Conservation (phyloP, 2,329 filamentous ascomycete species). For the Pseudogymnoascus sp. region DNA sequence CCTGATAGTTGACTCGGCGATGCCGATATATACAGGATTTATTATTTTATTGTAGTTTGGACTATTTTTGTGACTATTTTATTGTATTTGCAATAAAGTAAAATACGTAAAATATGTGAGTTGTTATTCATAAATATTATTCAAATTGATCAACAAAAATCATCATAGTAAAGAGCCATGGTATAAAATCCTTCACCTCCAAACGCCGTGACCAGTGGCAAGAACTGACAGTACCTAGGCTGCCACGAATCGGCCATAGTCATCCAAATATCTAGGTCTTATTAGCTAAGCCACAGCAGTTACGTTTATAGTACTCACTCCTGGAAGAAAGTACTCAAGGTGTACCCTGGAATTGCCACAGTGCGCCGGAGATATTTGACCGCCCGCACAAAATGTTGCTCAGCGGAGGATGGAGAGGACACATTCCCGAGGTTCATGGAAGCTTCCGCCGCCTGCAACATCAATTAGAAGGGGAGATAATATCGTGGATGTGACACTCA, state of each 20-base stretch:
- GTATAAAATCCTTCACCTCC: not conserved
- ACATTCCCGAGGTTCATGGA: conserved; percentile 48
- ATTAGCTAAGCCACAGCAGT: not conserved
- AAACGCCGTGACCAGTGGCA: not conserved
- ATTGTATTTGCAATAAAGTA: not conserved
- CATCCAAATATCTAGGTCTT: conserved; percentile 37
- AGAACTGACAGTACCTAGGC: not conserved
- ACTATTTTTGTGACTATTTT: not conserved
- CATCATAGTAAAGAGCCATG: not conserved
- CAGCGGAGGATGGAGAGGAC: conserved; percentile 38
- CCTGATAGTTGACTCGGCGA: not conserved
- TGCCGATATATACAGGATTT: not conserved
- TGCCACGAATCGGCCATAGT: conserved; percentile 34
- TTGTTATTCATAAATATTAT: not conserved
- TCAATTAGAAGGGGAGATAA: not conserved
- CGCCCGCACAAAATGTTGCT: conserved; percentile 41
- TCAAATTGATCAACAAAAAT: not conserved
- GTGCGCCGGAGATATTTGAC: conserved; percentile 41
- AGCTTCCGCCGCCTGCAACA: conserved; percentile 42
- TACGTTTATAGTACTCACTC: conserved; percentile 32
- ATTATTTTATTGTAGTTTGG: not conserved
- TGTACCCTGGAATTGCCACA: conserved; percentile 36
- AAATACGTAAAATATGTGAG: not conserved
- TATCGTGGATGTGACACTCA: conserved; percentile 26
- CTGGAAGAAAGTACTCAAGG: conserved; percentile 40